Conservation (phyloP, 306 rosid species). For the Cotoneaster glaucophyllus region DNA sequence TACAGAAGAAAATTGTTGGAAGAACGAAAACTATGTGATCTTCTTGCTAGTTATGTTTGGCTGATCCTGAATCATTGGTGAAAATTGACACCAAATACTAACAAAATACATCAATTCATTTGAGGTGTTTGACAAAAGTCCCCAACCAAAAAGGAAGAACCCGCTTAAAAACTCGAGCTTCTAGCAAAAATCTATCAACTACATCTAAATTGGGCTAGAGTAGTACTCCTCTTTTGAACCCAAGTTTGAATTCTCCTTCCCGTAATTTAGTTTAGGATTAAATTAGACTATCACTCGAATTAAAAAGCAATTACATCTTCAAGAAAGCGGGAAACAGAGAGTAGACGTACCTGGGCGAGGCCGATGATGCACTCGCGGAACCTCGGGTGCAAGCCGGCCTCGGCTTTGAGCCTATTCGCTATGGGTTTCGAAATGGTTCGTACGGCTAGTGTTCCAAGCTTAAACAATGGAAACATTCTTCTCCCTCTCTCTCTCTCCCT, state of each 20-base stretch:
- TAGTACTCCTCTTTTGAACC: too few species aligned
- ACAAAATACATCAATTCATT: too few species aligned
- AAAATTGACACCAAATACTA: too few species aligned
- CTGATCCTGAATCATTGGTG: neutral
- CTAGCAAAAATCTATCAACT: neutral
- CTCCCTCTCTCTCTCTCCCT: neutral
- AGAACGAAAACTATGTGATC: too few species aligned
- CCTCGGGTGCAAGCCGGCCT: constrained; percentile 6
- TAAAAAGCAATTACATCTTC: neutral
- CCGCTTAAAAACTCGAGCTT: neutral
- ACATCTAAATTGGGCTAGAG: too few species aligned
- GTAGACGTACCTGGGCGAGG: constrained; percentile 4
- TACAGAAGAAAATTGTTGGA: too few species aligned
- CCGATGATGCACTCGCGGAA: neutral
- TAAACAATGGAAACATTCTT: constrained; percentile 10
- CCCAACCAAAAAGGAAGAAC: neutral
- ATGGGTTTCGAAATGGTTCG: constrained; percentile 9
- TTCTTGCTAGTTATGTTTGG: neutral
- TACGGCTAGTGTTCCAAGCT: constrained; percentile 7
- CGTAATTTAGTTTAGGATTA: too few species aligned
- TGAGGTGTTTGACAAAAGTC: neutral
- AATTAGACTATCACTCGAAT: too few species aligned
- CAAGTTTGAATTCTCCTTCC: too few species aligned
- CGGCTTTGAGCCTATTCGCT: constrained; percentile 1
- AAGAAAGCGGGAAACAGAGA: neutral